Evolutionary conservation across 306 rosid genomes (phyloP).

Genomic region (Citrullus colocynthis): DNA sequence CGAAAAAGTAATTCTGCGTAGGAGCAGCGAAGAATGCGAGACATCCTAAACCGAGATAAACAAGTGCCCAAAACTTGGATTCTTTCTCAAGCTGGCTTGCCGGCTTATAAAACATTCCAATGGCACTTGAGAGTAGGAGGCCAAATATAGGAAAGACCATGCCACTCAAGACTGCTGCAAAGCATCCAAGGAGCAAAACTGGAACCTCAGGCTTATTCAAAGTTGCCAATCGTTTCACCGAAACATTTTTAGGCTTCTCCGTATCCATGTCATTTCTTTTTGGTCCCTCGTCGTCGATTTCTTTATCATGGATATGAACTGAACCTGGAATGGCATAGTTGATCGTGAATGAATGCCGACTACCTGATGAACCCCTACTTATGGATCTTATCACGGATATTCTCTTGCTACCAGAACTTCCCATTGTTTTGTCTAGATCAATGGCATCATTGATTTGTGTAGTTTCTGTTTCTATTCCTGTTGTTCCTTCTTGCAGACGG

Average conservation of each 20-base stretch:
- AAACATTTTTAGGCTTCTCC: conserved; percentile 17
- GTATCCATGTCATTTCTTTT: neutral
- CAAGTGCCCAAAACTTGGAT: conserved; percentile 48
- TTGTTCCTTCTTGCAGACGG: conserved; percentile 52
- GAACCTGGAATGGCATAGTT: conserved; percentile 21
- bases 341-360: conserved; percentile 17
- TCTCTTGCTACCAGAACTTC: conserved; percentile 16
- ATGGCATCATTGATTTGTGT: conserved; percentile 10
- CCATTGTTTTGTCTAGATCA: conserved; percentile 13
- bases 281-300: neutral
- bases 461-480: conserved; percentile 15
- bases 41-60: conserved; percentile 45
- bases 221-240: conserved; percentile 35
- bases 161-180: conserved; percentile 54
- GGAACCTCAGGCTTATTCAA: conserved; percentile 67
- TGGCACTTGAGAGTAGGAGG: conserved; percentile 56
- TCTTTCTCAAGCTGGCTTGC: conserved; percentile 38
- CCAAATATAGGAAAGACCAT: conserved; percentile 60
- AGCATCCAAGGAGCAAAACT: conserved; percentile 42
- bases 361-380: conserved; percentile 35
- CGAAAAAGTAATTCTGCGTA: conserved; percentile 44
- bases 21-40: conserved; percentile 24
- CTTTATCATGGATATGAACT: conserved; percentile 6
- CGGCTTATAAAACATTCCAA: conserved; percentile 44
- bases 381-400: conserved; percentile 22